Evolutionary conservation across 2,329 filamentous ascomycete species (phyloP), one percentile per base, ranked within the genome.

Genomic region (Calonectria henricotiae): DNA sequence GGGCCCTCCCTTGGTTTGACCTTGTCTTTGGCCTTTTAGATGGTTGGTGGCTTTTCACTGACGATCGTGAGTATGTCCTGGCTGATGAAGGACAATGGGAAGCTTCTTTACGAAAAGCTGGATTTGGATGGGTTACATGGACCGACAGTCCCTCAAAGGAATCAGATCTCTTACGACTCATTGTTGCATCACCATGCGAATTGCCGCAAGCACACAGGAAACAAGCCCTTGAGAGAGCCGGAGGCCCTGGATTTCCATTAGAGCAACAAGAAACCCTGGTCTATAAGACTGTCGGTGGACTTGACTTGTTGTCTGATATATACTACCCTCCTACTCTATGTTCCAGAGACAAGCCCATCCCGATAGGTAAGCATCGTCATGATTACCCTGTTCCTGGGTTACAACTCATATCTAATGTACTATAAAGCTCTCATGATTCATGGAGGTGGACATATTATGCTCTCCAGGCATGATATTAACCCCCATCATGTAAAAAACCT

Each of bases 381-480:
- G n/a, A 4, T 27, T 30, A 1, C 12, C 30, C 12, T 49, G 5
- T 17, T 25, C 25, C 46, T 17, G 25, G 2, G 1, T 23, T 13
- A 23, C 12, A 17, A 4, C 15, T 30, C 25, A 49, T 1, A 30
- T 49, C 25, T 49, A 30, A 49, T 30, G 6, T 17, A 49, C 30
- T 30, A 1, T 30, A 6, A 12, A 49, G 46, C 46, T 5, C 46
- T 49, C 12, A 49, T 49, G 46, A 30, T 49, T 30, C 46, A 49
- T 49, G 46, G 46, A 15, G 46, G 46, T 30, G 46, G 46, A 15
- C 46, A 49, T 49, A 49, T 49, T 15, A 49, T 49, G 46, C 25
- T 49, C 1, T 49, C 46, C 4, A 23, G 46, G 5, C 12, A 49
- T 17, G 46, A 49, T 30, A 8, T 49, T 12, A 49, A 49, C 13